phyloP scores from a whole-genome alignment of 1,139 yeast species.

The Protomyces gravidus region DNA sequence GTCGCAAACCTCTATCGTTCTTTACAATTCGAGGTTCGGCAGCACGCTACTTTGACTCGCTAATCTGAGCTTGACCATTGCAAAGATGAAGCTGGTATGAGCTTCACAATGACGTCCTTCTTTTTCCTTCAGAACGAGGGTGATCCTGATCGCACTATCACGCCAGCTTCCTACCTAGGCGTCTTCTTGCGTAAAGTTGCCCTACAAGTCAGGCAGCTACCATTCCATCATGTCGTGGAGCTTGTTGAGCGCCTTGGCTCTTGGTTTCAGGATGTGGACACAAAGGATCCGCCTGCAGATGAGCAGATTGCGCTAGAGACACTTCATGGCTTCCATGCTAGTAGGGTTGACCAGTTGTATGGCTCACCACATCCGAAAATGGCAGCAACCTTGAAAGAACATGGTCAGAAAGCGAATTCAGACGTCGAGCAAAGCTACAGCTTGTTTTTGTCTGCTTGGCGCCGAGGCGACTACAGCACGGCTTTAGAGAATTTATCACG shows the following conservation, averaged over 20 bases:
- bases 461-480: slow-evolving; percentile 62
- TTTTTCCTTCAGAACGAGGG: neutral
- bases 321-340: neutral
- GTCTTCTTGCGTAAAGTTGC: neutral
- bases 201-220: neutral
- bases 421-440: neutral
- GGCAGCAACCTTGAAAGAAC: neutral
- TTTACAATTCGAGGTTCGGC: neutral
- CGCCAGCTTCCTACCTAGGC: slow-evolving; percentile 4
- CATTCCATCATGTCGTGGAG: neutral
- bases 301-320: neutral
- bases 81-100: neutral
- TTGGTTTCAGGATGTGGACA: neutral
- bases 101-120: neutral
- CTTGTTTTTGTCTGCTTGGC: slow-evolving; percentile 51
- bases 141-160: neutral
- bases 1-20: neutral
- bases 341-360: neutral
- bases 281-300: no score
- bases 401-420: neutral
- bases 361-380: neutral
- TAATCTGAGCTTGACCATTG: neutral
- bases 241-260: neutral
- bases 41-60: neutral
- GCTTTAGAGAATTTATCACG: slow-evolving; percentile 71